A percentile compares a stretch with the other conserved stretches of the same genome.
These are phyloP conservation scores for Cercospora zeina DNA, from an alignment of 2,329 filamentous ascomycete species.

Conservation along the genomic window DNA sequence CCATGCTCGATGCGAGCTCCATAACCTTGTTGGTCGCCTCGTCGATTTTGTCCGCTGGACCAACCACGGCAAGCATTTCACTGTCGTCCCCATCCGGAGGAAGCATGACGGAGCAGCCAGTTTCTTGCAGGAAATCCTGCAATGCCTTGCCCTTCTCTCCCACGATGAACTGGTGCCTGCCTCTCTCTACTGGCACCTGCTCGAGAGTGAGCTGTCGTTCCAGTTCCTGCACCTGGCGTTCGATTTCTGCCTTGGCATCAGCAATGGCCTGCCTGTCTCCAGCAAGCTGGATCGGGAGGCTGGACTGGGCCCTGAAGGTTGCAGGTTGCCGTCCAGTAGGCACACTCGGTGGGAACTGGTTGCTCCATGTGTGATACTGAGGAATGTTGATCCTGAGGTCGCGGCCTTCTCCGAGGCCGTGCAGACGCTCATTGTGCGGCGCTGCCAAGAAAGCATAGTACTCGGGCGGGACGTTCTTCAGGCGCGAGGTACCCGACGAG, in stretches of 20 bases:
- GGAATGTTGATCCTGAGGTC: constrained; percentile 82
- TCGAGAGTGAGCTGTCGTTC: constrained; percentile 73
- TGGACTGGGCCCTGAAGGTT: constrained; percentile 68
- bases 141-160: constrained; percentile 77
- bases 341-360: constrained; percentile 65
- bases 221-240: constrained; percentile 74
- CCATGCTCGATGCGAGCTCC: constrained; percentile 84
- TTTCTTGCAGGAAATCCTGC: constrained; percentile 85
- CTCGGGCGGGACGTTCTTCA: constrained; percentile 83
- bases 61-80: constrained; percentile 81
- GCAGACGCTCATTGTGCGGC: constrained; percentile 66
- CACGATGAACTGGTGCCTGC: constrained; percentile 91
- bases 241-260: constrained; percentile 75
- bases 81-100: constrained; percentile 74
- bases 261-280: constrained; percentile 84
- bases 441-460: constrained; percentile 96
- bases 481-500: constrained; percentile 74
- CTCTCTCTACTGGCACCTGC: constrained; percentile 78
- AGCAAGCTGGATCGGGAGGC: constrained; percentile 78
- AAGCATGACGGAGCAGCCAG: constrained; percentile 84
- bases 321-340: constrained; percentile 65
- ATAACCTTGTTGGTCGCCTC: constrained; percentile 79
- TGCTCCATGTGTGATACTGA: constrained; percentile 71
- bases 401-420: constrained; percentile 68
- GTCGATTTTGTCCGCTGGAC: constrained; percentile 67